Evolutionary conservation across 768 basidiomycete genomes (phyloP).

Genomic region (Cubamyces sp.): DNA sequence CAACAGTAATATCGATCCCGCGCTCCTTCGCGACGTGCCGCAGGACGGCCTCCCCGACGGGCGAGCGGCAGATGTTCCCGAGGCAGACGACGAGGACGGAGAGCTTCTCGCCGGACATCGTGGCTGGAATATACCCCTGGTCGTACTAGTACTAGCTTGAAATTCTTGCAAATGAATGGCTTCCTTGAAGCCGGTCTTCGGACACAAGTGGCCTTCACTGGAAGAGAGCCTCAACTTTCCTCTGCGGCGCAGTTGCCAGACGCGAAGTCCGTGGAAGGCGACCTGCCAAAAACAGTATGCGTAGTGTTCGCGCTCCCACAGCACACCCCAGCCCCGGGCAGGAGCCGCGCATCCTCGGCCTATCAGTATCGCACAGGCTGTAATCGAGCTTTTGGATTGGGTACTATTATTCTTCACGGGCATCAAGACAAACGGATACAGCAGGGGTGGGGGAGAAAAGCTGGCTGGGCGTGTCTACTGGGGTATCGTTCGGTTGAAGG

Average conservation of each 20-base stretch:
- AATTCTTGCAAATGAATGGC: too few relatives aligned
- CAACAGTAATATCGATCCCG: slow-evolving; percentile 68
- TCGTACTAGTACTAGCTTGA: too few relatives aligned
- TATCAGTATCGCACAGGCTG: neutral
- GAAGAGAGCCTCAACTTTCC: neutral
- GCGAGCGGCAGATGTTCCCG: slow-evolving; percentile 88
- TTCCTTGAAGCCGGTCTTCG: too few relatives aligned
- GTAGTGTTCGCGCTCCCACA: slow-evolving; percentile 7
- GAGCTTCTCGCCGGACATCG: slow-evolving; percentile 18
- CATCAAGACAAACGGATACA: slow-evolving; percentile 6
- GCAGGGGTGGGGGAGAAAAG: neutral
- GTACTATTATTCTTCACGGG: neutral
- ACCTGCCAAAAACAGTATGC: slow-evolving; percentile 4
- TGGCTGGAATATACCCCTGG: too few relatives aligned
- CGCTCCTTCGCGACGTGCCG: slow-evolving; percentile 67
- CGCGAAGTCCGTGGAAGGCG: neutral
- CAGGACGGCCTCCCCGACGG: slow-evolving; percentile 91
- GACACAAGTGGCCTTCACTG: too few relatives aligned
- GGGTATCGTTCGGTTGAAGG: slow-evolving; percentile 11
- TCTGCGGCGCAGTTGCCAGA: neutral
- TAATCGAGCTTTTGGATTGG: neutral
- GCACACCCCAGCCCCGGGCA: too few relatives aligned
- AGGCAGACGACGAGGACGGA: slow-evolving; percentile 78
- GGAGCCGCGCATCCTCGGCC: neutral
- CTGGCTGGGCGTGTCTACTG: neutral